Percentiles rank a stretch among this genome's conserved stretches.
These are phyloP conservation scores for Cyclospora cayetanensis DNA, from an alignment of 169 alveolate genomes.

Conservation along the genomic window DNA sequence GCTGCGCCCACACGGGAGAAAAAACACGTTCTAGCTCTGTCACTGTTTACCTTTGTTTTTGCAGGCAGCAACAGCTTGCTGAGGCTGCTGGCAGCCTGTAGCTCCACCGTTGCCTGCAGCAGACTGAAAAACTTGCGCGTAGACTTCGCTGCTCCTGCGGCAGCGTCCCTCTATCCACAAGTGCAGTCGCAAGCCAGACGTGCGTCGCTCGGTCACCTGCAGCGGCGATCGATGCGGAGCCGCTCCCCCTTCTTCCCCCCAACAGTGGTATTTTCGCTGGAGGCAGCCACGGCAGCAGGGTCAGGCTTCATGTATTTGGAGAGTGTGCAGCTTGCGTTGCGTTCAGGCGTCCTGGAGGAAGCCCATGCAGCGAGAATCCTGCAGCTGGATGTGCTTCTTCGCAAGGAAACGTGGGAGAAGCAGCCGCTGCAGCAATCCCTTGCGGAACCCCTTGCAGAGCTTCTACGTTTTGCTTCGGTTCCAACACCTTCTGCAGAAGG, in stretches of 20 bases:
- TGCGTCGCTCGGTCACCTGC: not conserved
- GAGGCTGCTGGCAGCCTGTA: not conserved
- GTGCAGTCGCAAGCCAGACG: not conserved
- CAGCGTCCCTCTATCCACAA: not conserved
- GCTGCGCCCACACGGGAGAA: slow-evolving; percentile 16
- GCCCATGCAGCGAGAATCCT: slow-evolving; percentile 27
- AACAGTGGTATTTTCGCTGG: too few species aligned
- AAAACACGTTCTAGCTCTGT: too few species aligned
- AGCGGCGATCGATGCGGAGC: not conserved
- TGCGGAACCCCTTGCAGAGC: not conserved
- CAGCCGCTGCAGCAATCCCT: not conserved
- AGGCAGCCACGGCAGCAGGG: too few species aligned
- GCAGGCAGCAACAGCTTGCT: slow-evolving; percentile 4
- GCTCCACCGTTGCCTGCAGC: not conserved
- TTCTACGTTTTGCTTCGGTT: not conserved
- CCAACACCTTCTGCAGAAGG: not conserved
- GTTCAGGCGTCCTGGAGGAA: slow-evolving; percentile 36
- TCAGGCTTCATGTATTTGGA: too few species aligned
- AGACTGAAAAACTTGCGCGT: not conserved
- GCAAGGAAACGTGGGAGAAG: slow-evolving; percentile 41
- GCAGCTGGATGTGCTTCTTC: slow-evolving; percentile 29
- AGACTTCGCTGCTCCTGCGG: not conserved
- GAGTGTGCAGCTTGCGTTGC: not conserved
- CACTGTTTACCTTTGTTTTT: too few species aligned
- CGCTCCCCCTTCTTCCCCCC: not conserved